Percentiles rank a stretch among this genome's conserved stretches.
Evolutionary conservation across 2,329 filamentous ascomycete species (phyloP).

Genomic region (Dendrostoma leiphaemia): DNA sequence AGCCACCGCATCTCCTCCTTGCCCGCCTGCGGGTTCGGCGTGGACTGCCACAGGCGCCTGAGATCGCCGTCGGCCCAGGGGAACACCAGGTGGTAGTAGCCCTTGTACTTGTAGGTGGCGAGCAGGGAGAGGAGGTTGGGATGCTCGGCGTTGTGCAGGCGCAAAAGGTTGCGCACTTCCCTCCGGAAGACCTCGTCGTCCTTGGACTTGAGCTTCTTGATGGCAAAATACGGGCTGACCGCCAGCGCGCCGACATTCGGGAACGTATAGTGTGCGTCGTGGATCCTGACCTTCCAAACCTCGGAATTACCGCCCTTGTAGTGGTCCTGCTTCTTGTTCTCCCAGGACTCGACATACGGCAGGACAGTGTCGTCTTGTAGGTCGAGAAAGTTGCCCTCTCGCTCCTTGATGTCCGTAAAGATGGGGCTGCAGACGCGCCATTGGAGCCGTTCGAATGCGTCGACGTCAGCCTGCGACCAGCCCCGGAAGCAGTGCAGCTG

Average conservation of each 20-base stretch:
- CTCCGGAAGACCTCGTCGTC: conserved; percentile 18
- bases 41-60: conserved; percentile 17
- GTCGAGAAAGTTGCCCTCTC: conserved; percentile 10
- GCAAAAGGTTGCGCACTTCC: conserved; percentile 20
- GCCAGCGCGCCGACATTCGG: conserved; percentile 11
- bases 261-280: conserved; percentile 19
- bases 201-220: conserved; percentile 19
- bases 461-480: conserved; percentile 13
- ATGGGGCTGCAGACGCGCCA: conserved; percentile 17
- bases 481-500: conserved; percentile 9
- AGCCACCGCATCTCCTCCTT: conserved; percentile 19
- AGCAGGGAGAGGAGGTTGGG: conserved; percentile 18
- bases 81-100: conserved; percentile 20
- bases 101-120: conserved; percentile 19
- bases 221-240: conserved; percentile 17
- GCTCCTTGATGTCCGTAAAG: conserved; percentile 15
- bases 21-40: conserved; percentile 16
- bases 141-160: conserved; percentile 17
- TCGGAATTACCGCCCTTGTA: conserved; percentile 20
- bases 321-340: conserved; percentile 17
- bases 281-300: conserved; percentile 19
- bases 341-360: conserved; percentile 16
- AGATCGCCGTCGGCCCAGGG: conserved; percentile 20
- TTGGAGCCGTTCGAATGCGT: conserved; percentile 14
- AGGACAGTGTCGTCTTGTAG: conserved; percentile 16